Base-by-base conservation (phyloP, 139 green algal species). In the Desmodesmus armatus region DNA sequence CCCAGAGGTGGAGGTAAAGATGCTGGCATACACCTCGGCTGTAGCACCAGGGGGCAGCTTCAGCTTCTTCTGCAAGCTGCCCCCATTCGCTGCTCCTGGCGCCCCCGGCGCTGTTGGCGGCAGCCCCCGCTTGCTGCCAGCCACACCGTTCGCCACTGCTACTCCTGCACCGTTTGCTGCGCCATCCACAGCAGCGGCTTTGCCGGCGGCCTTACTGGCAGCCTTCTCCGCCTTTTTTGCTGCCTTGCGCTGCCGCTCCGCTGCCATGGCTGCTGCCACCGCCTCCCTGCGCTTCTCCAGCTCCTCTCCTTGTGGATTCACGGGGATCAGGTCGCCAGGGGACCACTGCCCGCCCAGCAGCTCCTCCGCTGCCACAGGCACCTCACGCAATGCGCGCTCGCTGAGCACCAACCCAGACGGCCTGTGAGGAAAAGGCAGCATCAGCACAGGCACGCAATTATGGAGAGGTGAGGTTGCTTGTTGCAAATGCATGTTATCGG, bases 371-470 rank as follows among this genome's bases (percentile, higher is more conserved):
- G 90, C 91, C 2, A 71, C 75, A 0, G 88, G 90, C 29, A 92
- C 91, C 88, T 97, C 91, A 66, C 95, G 96, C 0, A 97, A 17
- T 19, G 94, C 95, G n/a, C 89, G 88, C 82, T 98, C 94, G 73
- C 91, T 96, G n/a, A 98, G 60, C 21, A 97, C 92, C 15, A 88
- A 84, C 0, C 95, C 95, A 0, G 41, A 91, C n/a, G 77, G 77
- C 23, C 80, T 58, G n/a, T n/a, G n/a, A n/a, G n/a, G n/a, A n/a
- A n/a, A n/a, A n/a, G n/a, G n/a, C n/a, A n/a, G n/a, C n/a, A n/a
- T n/a, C n/a, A n/a, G n/a, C n/a, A n/a, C n/a, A n/a, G n/a, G n/a
- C n/a, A n/a, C n/a, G n/a, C n/a, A n/a, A n/a, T n/a, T n/a, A n/a
- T n/a, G n/a, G n/a, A n/a, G n/a, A n/a, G n/a, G n/a, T n/a, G n/a